Conservation (phyloP, 2,329 filamentous ascomycete species). For the Shiraia bambusicola region DNA sequence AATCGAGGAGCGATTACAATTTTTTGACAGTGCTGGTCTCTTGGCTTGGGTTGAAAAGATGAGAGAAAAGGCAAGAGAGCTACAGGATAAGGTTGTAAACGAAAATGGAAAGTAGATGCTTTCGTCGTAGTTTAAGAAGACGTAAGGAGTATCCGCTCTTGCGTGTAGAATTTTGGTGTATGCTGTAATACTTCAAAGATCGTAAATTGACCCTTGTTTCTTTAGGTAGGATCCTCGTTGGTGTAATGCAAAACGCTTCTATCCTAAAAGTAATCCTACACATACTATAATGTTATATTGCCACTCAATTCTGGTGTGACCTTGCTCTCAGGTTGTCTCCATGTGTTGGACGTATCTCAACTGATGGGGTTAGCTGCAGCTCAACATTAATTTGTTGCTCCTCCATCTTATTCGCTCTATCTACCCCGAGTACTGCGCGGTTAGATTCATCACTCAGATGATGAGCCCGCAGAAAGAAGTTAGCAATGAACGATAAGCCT, state of each 20-base stretch:
- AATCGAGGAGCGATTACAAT: not conserved
- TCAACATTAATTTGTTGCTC: not conserved
- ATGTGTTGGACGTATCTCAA: not conserved
- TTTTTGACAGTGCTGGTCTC: not conserved
- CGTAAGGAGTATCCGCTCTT: no score
- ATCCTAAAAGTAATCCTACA: not conserved
- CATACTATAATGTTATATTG: not conserved
- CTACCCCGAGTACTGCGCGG: constrained; percentile 6
- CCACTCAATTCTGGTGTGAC: not conserved
- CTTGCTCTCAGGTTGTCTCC: not conserved
- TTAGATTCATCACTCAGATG: constrained; percentile 7
- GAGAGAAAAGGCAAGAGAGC: not conserved
- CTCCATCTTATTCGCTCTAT: constrained; percentile 1
- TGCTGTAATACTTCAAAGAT: no score
- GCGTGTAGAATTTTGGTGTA: no score
- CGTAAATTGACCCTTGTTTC: no score
- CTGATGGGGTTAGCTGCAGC: not conserved
- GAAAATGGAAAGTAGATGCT: not conserved
- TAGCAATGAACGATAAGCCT: constrained; percentile 8
- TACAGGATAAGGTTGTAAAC: not conserved
- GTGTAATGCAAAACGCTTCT: not conserved
- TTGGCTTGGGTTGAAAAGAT: not conserved
- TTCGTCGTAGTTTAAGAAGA: not conserved
- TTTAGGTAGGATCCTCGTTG: no score
- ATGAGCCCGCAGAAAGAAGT: constrained; percentile 10